A percentile compares a stretch with the other conserved stretches of the same genome.
These are phyloP conservation scores for Lachnellula occidentalis DNA, from an alignment of 2,329 filamentous ascomycete species.

Conservation along the genomic window DNA sequence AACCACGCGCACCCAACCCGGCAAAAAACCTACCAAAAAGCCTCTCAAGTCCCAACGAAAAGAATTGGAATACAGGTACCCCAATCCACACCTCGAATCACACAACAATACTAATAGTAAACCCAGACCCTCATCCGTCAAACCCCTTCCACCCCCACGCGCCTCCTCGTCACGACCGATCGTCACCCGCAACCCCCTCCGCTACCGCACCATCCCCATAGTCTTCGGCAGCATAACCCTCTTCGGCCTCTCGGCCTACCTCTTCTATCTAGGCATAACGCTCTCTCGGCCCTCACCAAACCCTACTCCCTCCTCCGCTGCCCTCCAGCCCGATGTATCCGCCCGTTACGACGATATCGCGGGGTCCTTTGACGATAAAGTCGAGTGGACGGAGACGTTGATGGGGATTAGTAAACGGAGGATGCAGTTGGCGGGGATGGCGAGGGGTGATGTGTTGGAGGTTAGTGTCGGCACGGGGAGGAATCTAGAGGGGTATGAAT, in stretches of 20 bases:
- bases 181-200: constrained; percentile 17
- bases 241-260: constrained; percentile 17
- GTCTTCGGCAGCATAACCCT: constrained; percentile 19
- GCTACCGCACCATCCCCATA: constrained; percentile 22
- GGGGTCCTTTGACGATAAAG: constrained; percentile 51
- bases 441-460: constrained; percentile 54
- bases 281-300: constrained; percentile 20
- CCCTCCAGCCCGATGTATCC: constrained; percentile 28
- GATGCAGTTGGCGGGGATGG: constrained; percentile 41
- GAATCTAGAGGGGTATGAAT: constrained; percentile 55
- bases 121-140: constrained; percentile 17
- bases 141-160: constrained; percentile 1
- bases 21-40: constrained; percentile 2
- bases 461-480: constrained; percentile 58
- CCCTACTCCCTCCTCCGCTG: constrained; percentile 19
- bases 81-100: not conserved
- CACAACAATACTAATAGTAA: not conserved
- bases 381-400: constrained; percentile 51
- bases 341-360: constrained; percentile 36
- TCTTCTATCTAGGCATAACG: constrained; percentile 33
- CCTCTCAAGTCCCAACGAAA: not conserved
- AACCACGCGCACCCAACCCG: not conserved
- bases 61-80: constrained; percentile 11
- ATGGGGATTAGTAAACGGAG: constrained; percentile 51
- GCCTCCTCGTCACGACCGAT: not conserved